Evolutionary conservation across 352 stramenopile genomes (phyloP).

Genomic region (Pythium sp.): DNA sequence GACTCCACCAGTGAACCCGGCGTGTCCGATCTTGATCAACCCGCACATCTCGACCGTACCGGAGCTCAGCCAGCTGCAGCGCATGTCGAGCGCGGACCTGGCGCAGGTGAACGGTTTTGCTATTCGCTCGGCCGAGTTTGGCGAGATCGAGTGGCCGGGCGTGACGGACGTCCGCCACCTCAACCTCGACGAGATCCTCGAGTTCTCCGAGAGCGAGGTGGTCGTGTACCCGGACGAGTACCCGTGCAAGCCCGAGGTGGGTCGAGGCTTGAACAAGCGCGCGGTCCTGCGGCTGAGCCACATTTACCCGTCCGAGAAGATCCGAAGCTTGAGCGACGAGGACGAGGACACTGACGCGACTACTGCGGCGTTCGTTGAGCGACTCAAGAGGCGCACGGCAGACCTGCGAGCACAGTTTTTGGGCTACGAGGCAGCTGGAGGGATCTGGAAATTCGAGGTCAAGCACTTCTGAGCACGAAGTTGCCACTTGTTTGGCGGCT

Average conservation of each 20-base stretch:
- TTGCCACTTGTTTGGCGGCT: neutral
- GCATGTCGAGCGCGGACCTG: slow-evolving; percentile 39
- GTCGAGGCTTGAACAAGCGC: slow-evolving; percentile 42
- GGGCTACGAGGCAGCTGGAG: slow-evolving; percentile 28
- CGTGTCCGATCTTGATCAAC: slow-evolving; percentile 31
- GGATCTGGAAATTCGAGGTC: slow-evolving; percentile 48
- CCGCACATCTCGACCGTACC: slow-evolving; percentile 45
- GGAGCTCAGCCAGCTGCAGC: slow-evolving; percentile 24
- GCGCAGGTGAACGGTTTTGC: slow-evolving; percentile 36
- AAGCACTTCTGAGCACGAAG: slow-evolving; percentile 33
- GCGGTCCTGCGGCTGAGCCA: slow-evolving; percentile 35
- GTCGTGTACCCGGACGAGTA: slow-evolving; percentile 45
- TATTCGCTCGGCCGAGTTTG: slow-evolving; percentile 31
- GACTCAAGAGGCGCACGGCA: slow-evolving; percentile 36
- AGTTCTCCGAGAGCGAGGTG: slow-evolving; percentile 34
- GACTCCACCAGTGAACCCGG: neutral
- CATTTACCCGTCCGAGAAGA: slow-evolving; percentile 27
- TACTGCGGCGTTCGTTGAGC: slow-evolving; percentile 30
- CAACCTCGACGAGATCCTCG: slow-evolving; percentile 42
- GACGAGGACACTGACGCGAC: slow-evolving; percentile 13
- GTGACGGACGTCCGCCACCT: slow-evolving; percentile 42
- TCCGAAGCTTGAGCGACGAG: neutral
- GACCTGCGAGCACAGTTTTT: slow-evolving; percentile 33
- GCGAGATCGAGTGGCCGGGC: slow-evolving; percentile 39
- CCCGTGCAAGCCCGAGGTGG: slow-evolving; percentile 35